A percentile compares a stretch with the other conserved stretches of the same genome.
These are phyloP conservation scores for Medicago arabica DNA, from an alignment of 306 rosid genomes.

Conservation along the genomic window DNA sequence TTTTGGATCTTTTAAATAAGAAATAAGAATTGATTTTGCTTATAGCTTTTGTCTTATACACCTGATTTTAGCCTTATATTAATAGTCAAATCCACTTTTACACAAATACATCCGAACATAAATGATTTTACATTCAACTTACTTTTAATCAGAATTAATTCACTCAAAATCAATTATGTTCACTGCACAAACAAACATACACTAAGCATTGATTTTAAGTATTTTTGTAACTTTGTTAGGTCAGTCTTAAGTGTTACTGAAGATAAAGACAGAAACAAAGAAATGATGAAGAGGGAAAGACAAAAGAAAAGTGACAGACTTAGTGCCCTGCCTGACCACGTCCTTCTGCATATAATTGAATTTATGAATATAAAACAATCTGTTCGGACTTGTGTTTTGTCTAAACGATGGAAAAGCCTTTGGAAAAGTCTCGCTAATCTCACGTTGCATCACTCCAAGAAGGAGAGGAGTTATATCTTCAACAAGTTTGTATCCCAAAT, in stretches of 20 bases:
- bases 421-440: not conserved
- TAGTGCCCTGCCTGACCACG: not conserved
- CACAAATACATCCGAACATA: no score
- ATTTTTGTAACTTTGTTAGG: not conserved
- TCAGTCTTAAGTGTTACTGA: not conserved
- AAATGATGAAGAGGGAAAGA: not conserved
- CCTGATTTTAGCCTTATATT: no score
- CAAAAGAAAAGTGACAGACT: not conserved
- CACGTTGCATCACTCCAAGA: not conserved
- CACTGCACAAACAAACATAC: no score
- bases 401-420: not conserved
- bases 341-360: not conserved
- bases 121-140: no score
- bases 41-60: no score
- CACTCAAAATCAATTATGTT: no score
- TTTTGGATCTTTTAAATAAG: no score
- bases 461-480: not conserved
- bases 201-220: no score
- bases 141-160: no score
- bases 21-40: no score
- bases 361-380: not conserved
- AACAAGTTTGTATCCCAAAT: not conserved
- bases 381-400: not conserved
- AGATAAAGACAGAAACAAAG: no score
- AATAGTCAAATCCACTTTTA: no score